Percentiles rank a stretch among this genome's conserved stretches.
Evolutionary conservation across 805 yeast species (phyloP).

Genomic region (Candida boidinii): DNA sequence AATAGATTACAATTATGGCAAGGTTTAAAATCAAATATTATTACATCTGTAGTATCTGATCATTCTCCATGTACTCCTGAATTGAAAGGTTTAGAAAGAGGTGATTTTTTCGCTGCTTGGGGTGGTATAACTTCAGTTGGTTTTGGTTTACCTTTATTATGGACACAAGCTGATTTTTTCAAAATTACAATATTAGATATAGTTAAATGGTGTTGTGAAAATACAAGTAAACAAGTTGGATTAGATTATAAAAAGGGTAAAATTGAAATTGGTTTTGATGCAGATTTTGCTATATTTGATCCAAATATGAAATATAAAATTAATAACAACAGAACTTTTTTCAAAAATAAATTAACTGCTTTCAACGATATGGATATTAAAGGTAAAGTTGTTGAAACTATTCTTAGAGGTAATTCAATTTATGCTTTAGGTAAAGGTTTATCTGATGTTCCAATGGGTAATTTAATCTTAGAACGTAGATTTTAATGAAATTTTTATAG

Average conservation of each 20-base stretch:
- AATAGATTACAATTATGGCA: constrained; percentile 73
- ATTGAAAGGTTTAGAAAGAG: constrained; percentile 68
- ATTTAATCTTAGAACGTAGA: constrained; percentile 54
- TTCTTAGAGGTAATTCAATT: constrained; percentile 67
- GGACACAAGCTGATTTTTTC: constrained; percentile 57
- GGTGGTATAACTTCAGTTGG: constrained; percentile 95
- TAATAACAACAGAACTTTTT: constrained; percentile 47
- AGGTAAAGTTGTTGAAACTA: constrained; percentile 75
- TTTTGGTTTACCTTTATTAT: constrained; percentile 73
- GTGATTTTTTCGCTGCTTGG: constrained; percentile 92
- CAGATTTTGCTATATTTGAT: constrained; percentile 82
- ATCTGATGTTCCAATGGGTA: constrained; percentile 49
- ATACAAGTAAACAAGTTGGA: constrained; percentile 85
- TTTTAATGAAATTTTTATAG: constrained; percentile 1
- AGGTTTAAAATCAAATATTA: constrained; percentile 56
- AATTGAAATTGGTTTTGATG: constrained; percentile 70
- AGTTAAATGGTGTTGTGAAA: constrained; percentile 69
- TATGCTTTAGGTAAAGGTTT: constrained; percentile 51
- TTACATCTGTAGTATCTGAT: constrained; percentile 85
- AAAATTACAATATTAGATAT: constrained; percentile 56
- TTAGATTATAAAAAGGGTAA: constrained; percentile 63
- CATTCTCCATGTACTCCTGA: constrained; percentile 96
- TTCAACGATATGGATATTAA: constrained; percentile 61
- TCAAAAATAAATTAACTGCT: constrained; percentile 85
- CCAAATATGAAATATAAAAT: constrained; percentile 42